Conservation (phyloP, 805 yeast genomes). For the Monosporozyma yasuniensis region DNA sequence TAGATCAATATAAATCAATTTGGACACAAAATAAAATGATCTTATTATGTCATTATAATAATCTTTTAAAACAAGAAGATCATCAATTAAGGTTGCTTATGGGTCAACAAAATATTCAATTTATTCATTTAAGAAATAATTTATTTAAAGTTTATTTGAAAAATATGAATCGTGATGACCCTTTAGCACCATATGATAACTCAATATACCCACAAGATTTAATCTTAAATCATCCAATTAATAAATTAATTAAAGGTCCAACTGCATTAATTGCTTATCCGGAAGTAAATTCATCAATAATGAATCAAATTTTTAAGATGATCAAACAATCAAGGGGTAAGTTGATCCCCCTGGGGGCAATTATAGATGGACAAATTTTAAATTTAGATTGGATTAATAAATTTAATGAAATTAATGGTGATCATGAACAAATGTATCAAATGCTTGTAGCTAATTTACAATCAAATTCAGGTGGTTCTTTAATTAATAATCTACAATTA, state of each 20-base stretch:
- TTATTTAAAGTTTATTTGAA: constrained; percentile 70
- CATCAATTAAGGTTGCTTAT: constrained; percentile 53
- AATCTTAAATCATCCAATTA: constrained; percentile 51
- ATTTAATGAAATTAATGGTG: constrained; percentile 33
- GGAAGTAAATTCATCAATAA: constrained; percentile 59
- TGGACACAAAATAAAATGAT: constrained; percentile 62
- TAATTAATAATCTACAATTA: neutral
- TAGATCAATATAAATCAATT: constrained; percentile 69
- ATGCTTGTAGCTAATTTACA: neutral
- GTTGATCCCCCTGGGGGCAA: constrained; percentile 78
- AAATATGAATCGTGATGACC: constrained; percentile 61
- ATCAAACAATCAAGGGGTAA: constrained; percentile 64
- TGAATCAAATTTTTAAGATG: constrained; percentile 51
- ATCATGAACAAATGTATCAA: neutral
- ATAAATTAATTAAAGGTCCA: constrained; percentile 71
- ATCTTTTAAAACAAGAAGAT: constrained; percentile 62
- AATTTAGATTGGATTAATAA: constrained; percentile 44
- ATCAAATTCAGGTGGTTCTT: neutral
- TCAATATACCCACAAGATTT: constrained; percentile 31
- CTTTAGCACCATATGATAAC: constrained; percentile 38
- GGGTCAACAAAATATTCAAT: constrained; percentile 53
- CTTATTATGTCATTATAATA: constrained; percentile 78
- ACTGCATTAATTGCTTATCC: constrained; percentile 68
- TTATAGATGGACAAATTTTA: constrained; percentile 49
- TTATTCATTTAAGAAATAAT: constrained; percentile 59